phyloP scores from a whole-genome alignment of 306 rosid species.

The Medicago lupulina region DNA sequence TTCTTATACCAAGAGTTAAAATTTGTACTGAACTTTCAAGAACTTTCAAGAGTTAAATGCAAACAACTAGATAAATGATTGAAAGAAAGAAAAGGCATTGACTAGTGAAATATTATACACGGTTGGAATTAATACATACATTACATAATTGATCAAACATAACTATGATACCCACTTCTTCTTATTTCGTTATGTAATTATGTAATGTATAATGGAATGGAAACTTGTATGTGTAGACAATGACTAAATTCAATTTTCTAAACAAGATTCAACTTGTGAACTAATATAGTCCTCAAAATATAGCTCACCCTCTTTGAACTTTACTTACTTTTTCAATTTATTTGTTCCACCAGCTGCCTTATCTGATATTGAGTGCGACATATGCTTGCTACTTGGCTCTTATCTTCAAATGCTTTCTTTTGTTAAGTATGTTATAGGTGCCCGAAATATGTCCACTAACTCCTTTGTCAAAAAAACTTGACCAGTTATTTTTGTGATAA shows the following conservation, averaged over 20 bases:
- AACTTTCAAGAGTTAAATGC: not conserved
- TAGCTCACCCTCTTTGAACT: conserved; percentile 29
- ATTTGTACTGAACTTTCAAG: no score
- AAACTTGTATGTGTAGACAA: conserved; percentile 46
- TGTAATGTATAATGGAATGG: conserved; percentile 16
- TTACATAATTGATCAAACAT: conserved; percentile 29
- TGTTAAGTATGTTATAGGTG: not conserved
- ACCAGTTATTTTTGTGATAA: no score
- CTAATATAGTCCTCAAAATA: conserved; percentile 32
- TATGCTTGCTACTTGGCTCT: not conserved
- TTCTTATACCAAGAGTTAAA: not conserved
- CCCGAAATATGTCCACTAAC: not conserved
- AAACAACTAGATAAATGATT: conserved; percentile 1
- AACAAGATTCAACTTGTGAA: conserved; percentile 13
- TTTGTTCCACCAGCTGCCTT: conserved; percentile 17
- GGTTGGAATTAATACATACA: no score
- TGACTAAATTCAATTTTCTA: conserved; percentile 40
- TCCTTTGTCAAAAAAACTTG: no score
- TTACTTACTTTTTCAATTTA: conserved; percentile 23
- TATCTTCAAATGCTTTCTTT: conserved; percentile 9
- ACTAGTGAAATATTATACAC: conserved; percentile 5
- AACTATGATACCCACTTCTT: conserved; percentile 32
- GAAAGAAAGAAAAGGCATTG: conserved; percentile 18
- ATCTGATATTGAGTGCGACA: conserved; percentile 34
- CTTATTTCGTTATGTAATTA: conserved; percentile 17